phyloP scores from a whole-genome alignment of 2,329 filamentous ascomycete species.

The Fusarium odoratissimum region DNA sequence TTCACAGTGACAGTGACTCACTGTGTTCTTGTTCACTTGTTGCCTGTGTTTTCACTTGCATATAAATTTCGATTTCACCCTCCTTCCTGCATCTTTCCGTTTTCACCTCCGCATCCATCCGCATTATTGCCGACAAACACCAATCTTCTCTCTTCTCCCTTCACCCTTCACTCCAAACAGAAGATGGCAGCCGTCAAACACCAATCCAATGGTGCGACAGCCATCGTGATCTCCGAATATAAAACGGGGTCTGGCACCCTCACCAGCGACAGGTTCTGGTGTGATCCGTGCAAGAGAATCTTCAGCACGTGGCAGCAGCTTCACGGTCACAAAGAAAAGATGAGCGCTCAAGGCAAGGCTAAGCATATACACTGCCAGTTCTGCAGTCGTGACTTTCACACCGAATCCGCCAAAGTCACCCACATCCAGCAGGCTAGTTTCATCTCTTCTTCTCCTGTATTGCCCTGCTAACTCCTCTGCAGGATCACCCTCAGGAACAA shows the following conservation, averaged over 20 bases:
- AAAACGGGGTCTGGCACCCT: conserved; percentile 31
- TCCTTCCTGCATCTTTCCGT: not conserved
- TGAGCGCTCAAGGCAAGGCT: conserved; percentile 36
- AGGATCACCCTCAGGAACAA: conserved; percentile 56
- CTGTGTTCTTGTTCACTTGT: not conserved
- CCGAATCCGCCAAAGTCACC: conserved; percentile 44
- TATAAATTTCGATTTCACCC: not conserved
- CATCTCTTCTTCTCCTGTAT: not conserved
- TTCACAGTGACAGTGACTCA: not conserved
- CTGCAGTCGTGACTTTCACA: conserved; percentile 53
- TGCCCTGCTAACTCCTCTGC: conserved; percentile 3
- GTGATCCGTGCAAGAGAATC: conserved; percentile 45
- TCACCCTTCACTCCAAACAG: not conserved
- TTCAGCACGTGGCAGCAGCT: conserved; percentile 45
- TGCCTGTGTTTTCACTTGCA: not conserved
- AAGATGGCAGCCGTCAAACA: not conserved
- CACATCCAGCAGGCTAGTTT: conserved; percentile 53
- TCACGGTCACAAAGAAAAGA: conserved; percentile 47
- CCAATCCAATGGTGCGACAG: not conserved
- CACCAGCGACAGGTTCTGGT: conserved; percentile 36
- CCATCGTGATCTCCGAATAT: not conserved
- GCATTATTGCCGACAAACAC: not conserved
- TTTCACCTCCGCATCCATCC: not conserved
- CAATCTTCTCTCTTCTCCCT: not conserved
- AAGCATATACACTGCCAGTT: conserved; percentile 53